Evolutionary conservation across 768 basidiomycete species (phyloP).

Genomic region (Hortiboletus flavorubellus): DNA sequence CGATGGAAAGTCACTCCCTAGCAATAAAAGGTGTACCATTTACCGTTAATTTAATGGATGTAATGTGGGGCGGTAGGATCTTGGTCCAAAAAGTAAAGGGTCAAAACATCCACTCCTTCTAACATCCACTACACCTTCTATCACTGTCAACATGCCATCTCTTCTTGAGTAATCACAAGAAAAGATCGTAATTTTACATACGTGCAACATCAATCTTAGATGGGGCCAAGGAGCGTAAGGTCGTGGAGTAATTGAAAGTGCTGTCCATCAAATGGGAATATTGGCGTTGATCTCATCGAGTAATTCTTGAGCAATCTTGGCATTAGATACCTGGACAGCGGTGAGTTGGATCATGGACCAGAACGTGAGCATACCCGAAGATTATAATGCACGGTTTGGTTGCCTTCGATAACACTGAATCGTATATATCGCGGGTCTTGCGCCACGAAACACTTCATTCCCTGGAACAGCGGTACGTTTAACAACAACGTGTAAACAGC

Average conservation of each 20-base stretch:
- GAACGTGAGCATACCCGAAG: slow-evolving; percentile 51
- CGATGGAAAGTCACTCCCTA: slow-evolving; percentile 55
- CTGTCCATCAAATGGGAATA: slow-evolving; percentile 35
- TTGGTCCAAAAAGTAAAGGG: slow-evolving; percentile 13
- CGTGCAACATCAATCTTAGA: slow-evolving; percentile 34
- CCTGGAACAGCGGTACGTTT: slow-evolving; percentile 72
- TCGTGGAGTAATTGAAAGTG: slow-evolving; percentile 8
- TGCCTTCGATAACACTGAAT: slow-evolving; percentile 67
- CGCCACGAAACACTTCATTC: slow-evolving; percentile 69
- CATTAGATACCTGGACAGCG: slow-evolving; percentile 53
- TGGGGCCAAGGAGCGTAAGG: slow-evolving; percentile 21
- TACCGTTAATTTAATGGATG: slow-evolving; percentile 27
- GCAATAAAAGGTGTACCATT: slow-evolving; percentile 23
- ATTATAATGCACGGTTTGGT: slow-evolving; percentile 66
- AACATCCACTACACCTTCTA: slow-evolving; percentile 19
- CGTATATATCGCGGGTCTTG: slow-evolving; percentile 79
- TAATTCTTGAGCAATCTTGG: slow-evolving; percentile 69
- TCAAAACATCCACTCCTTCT: slow-evolving; percentile 10
- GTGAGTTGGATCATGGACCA: background rate
- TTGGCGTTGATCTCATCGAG: slow-evolving; percentile 50
- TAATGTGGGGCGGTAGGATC: slow-evolving; percentile 2
- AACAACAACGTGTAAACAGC: slow-evolving; percentile 73
- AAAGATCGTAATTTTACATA: slow-evolving; percentile 31
- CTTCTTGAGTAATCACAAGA: slow-evolving; percentile 29
- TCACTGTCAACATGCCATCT: slow-evolving; percentile 20